Evolutionary conservation across 2,329 filamentous ascomycete genomes (phyloP).

Genomic region (Pseudogymnoascus sp.): DNA sequence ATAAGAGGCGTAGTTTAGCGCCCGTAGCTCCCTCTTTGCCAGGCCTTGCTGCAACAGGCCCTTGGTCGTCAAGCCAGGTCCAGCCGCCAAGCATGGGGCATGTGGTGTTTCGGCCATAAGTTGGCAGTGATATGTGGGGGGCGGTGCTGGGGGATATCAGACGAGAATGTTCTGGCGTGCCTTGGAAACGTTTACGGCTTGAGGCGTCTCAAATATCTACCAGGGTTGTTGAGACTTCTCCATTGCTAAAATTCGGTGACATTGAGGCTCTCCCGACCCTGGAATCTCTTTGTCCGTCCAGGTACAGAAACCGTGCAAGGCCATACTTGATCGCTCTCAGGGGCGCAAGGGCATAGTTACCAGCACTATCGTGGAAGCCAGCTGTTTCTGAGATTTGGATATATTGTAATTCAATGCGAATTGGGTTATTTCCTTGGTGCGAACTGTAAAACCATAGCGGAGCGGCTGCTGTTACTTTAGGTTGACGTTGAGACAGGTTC

Average conservation of each 20-base stretch:
- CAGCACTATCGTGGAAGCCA: neutral
- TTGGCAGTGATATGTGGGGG: neutral
- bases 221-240: neutral
- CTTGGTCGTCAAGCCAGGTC: neutral
- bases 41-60: neutral
- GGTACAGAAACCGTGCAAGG: neutral
- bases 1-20: neutral
- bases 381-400: neutral
- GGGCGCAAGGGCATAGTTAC: neutral
- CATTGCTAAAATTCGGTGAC: neutral
- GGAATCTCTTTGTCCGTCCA: neutral
- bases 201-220: constrained; percentile 1
- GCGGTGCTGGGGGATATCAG: neutral
- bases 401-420: neutral
- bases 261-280: neutral
- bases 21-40: constrained; percentile 2
- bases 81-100: neutral
- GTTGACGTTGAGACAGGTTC: constrained; percentile 2
- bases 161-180: constrained; percentile 1
- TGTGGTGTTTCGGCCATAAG: neutral
- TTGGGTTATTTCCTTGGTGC: neutral
- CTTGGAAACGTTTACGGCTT: neutral
- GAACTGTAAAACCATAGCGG: neutral
- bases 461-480: neutral
- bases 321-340: no score